Conservation (phyloP, 306 rosid species). For the Begonia masoniana region DNA sequence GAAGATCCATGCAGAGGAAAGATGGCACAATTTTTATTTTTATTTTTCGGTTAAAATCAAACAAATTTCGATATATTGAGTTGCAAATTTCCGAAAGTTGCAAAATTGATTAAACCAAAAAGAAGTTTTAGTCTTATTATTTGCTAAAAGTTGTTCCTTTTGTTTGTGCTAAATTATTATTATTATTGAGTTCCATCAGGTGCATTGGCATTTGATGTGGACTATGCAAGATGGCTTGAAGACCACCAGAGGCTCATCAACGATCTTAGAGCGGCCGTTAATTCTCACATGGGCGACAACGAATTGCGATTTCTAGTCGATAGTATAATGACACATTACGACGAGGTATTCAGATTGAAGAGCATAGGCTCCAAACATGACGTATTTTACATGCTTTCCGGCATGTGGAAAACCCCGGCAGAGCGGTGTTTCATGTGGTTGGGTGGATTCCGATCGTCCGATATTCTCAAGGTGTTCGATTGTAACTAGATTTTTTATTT, state of each 20-base stretch:
- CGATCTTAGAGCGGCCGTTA: conserved; percentile 50
- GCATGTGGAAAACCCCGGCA: conserved; percentile 81
- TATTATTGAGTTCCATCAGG: conserved; percentile 15
- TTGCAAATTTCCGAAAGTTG: not conserved
- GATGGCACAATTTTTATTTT: too few relatives aligned
- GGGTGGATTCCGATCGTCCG: conserved; percentile 83
- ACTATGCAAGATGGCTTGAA: conserved; percentile 62
- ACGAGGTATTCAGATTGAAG: conserved; percentile 59
- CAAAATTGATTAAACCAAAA: too few relatives aligned
- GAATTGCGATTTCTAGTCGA: conserved; percentile 61
- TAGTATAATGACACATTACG: conserved; percentile 52
- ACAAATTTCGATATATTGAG: too few relatives aligned
- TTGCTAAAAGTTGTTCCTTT: too few relatives aligned
- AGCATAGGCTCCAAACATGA: conserved; percentile 62
- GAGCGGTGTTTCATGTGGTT: conserved; percentile 94
- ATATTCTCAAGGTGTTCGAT: conserved; percentile 57
- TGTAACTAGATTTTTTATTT: too few relatives aligned
- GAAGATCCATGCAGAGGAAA: too few relatives aligned
- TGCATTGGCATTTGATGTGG: conserved; percentile 57
- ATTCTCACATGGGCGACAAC: conserved; percentile 49
- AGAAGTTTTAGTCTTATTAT: too few relatives aligned
- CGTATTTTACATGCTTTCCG: conserved; percentile 81
- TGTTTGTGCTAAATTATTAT: too few relatives aligned
- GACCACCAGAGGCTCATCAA: conserved; percentile 56
- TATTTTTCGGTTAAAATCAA: too few relatives aligned